phyloP scores from a whole-genome alignment of 768 basidiomycete genomes.

The Tricholoma saponaceum region DNA sequence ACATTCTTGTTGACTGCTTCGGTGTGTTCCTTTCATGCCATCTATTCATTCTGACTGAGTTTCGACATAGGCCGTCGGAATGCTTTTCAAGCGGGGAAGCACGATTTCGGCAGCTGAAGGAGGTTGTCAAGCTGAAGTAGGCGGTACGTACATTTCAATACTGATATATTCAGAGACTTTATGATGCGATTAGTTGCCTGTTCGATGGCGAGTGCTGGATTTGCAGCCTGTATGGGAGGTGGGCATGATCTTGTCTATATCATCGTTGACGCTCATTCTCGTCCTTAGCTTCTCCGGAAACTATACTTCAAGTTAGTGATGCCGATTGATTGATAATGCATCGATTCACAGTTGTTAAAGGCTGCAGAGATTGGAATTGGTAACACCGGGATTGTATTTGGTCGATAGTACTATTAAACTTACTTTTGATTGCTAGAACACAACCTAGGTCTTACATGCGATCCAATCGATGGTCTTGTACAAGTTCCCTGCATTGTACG shows the following conservation, averaged over 20 bases:
- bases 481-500: constrained; percentile 94
- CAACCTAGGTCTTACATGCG: constrained; percentile 87
- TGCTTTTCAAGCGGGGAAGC: constrained; percentile 96
- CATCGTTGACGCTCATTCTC: neutral
- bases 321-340: constrained; percentile 5
- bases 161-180: neutral
- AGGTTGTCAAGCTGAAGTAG: constrained; percentile 93
- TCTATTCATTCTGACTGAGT: neutral
- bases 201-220: constrained; percentile 93
- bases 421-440: constrained; percentile 50
- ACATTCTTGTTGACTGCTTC: constrained; percentile 90
- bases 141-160: constrained; percentile 44
- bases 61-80: constrained; percentile 73
- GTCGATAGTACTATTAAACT: constrained; percentile 1
- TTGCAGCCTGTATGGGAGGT: constrained; percentile 94
- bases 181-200: constrained; percentile 62
- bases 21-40: constrained; percentile 37
- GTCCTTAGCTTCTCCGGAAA: constrained; percentile 68
- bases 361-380: constrained; percentile 92
- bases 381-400: constrained; percentile 18
- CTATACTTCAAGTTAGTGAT: constrained; percentile 61
- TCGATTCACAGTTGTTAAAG: constrained; percentile 22
- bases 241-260: constrained; percentile 15
- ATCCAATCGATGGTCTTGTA: constrained; percentile 90
- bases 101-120: constrained; percentile 97